Evolutionary conservation across 768 basidiomycete genomes (phyloP).

Genomic region (Glaciozyma martinii): DNA sequence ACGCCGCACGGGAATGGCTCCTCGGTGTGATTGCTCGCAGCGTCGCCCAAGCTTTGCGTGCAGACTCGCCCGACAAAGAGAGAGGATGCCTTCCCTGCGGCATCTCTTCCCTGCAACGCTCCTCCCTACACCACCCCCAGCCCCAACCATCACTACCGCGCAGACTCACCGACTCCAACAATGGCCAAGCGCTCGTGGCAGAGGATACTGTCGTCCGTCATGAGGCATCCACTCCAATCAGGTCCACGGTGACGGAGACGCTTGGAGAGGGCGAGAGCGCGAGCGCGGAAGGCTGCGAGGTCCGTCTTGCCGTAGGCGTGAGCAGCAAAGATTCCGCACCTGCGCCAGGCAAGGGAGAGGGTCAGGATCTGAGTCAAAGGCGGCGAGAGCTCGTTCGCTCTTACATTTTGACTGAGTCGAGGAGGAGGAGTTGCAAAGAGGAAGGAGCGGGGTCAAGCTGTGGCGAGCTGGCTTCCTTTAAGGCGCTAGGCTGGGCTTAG

Average conservation of each 20-base stretch:
- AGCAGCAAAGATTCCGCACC: slow-evolving; percentile 36
- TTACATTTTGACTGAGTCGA: too few relatives aligned
- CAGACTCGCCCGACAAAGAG: too few relatives aligned
- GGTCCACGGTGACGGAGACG: slow-evolving; percentile 88
- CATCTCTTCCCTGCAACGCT: slow-evolving; percentile 2
- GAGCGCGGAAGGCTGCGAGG: slow-evolving; percentile 25
- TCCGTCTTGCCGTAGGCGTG: slow-evolving; percentile 26
- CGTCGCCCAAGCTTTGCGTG: too few relatives aligned
- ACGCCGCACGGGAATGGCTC: too few relatives aligned
- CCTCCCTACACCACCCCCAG: neutral
- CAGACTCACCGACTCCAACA: slow-evolving; percentile 77
- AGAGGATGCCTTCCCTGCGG: too few relatives aligned
- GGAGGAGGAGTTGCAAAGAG: too few relatives aligned
- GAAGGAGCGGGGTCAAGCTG: too few relatives aligned
- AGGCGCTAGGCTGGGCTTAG: too few relatives aligned
- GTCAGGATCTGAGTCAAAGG: neutral
- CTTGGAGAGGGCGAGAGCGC: slow-evolving; percentile 55
- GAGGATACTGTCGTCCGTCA: slow-evolving; percentile 53
- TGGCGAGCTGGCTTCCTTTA: too few relatives aligned
- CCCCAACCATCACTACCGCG: neutral
- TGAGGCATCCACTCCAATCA: slow-evolving; percentile 95
- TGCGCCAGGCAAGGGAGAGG: neutral
- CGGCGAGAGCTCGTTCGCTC: too few relatives aligned
- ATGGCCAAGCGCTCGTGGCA: slow-evolving; percentile 95
- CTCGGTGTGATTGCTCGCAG: too few relatives aligned